Conservation (phyloP, 2,329 filamentous ascomycete genomes). For the Cytospora mali region DNA sequence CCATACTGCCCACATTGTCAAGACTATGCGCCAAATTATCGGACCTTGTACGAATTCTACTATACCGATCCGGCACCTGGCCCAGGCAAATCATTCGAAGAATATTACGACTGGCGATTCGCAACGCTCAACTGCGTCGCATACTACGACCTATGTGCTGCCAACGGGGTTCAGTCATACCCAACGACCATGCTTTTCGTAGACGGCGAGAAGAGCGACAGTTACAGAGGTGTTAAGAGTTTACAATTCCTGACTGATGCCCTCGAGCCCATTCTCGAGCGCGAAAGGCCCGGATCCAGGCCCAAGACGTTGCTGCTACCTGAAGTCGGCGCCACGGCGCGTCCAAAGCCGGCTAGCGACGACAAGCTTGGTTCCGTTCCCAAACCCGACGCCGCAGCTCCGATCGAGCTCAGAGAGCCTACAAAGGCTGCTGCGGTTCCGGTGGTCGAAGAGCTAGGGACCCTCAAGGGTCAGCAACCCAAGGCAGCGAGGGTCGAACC, state of each 20-base stretch:
- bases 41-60: constrained; percentile 95
- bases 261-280: constrained; percentile 77
- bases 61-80: constrained; percentile 76
- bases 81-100: constrained; percentile 65
- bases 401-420: constrained; percentile 35
- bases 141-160: constrained; percentile 74
- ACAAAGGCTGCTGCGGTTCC: constrained; percentile 35
- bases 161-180: constrained; percentile 69
- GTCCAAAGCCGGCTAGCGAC: constrained; percentile 22
- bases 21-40: constrained; percentile 79
- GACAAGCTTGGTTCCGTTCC: constrained; percentile 20
- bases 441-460: constrained; percentile 22
- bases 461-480: constrained; percentile 24
- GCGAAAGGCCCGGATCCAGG: constrained; percentile 78
- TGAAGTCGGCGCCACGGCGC: constrained; percentile 62
- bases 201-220: constrained; percentile 69
- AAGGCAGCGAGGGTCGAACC: constrained; percentile 40
- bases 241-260: constrained; percentile 68
- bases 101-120: constrained; percentile 89
- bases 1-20: constrained; percentile 73
- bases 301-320: constrained; percentile 70
- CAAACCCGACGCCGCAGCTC: constrained; percentile 26
- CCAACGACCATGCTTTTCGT: constrained; percentile 82
- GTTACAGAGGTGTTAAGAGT: constrained; percentile 66
- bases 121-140: constrained; percentile 83